phyloP scores from a whole-genome alignment of 257 asterid genomes.

The Nicotiana sylvestris region DNA sequence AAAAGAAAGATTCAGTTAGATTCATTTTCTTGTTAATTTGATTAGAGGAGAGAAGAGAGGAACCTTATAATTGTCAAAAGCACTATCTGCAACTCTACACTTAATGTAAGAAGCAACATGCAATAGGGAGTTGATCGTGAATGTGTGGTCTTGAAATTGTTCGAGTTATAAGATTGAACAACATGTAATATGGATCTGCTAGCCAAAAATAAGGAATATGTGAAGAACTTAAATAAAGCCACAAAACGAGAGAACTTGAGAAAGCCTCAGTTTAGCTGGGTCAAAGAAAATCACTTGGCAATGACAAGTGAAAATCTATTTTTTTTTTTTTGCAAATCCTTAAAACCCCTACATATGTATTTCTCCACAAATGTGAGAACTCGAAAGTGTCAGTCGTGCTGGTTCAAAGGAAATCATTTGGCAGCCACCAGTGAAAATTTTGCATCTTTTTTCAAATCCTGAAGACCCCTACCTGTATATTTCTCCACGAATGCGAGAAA shows the following conservation, averaged over 20 bases:
- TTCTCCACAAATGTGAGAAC: background rate
- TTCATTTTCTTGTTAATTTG: background rate
- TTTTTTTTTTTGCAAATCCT: background rate
- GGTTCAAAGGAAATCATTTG: background rate
- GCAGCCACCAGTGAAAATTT: background rate
- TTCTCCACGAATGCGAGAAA: background rate
- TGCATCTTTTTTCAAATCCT: background rate
- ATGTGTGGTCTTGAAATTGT: background rate
- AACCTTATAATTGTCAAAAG: background rate
- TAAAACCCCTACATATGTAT: background rate
- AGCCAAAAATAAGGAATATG: background rate
- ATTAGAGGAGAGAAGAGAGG: background rate
- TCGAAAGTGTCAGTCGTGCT: background rate
- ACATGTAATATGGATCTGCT: background rate
- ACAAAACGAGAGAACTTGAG: background rate
- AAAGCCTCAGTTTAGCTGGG: background rate
- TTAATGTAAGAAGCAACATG: background rate
- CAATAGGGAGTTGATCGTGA: background rate
- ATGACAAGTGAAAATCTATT: conserved; percentile 3
- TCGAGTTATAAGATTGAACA: background rate
- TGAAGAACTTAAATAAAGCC: background rate
- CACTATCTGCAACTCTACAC: background rate
- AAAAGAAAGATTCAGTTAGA: background rate
- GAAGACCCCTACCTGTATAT: background rate
- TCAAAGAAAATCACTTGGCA: background rate